Base-by-base conservation (phyloP, 805 yeast genomes). In the Ogataea angusta region DNA sequence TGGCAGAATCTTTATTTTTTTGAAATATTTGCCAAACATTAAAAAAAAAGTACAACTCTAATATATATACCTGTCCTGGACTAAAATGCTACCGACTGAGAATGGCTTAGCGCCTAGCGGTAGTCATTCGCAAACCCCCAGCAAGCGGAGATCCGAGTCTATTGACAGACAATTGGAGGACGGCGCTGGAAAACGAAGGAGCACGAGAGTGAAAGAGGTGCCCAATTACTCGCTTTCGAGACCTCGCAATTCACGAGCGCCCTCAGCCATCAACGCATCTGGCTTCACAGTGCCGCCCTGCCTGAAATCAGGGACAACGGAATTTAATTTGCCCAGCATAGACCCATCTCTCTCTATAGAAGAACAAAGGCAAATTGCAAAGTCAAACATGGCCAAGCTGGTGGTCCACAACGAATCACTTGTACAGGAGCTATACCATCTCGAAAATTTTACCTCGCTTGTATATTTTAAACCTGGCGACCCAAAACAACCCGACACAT, bases 391-490 rank as follows among this genome's bases (percentile, higher is more conserved):
- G 42, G 72, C 75, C 1, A 65, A 70, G 5, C 46, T 78, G 40
- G 58, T 71, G 26, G 59, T 72, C 12, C 62, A 69, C 27, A 76
- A 75, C 56, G 75, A 74, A 36, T 38, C 73, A 5, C 57, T 75
- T 18, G 66, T 76, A 0, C 76, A 78, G 46, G 89, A 84, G 53
- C 61, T 83, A 14, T 82, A 77, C 51, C 87, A 83, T 54, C 60
- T 84, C 19, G 64, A 70, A 42, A 76, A 80, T 49, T 83, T 73
- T 54, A 76, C 78, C 15, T 78, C 86, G 0, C 56, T 82, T 30
- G 75, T 72, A 0, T 76, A 75, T 14, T 84, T 80, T 74, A 74
- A 81, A 47, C 89, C 89, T 0, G 52, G 58, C 12, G 48, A 53
- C 7, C 66, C 68, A 1, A 53, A 64, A 8, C 67, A 65, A 13